These are phyloP conservation scores for Citrus sp. DNA, from an alignment of 345 rosid genomes.

Conservation along the genomic window DNA sequence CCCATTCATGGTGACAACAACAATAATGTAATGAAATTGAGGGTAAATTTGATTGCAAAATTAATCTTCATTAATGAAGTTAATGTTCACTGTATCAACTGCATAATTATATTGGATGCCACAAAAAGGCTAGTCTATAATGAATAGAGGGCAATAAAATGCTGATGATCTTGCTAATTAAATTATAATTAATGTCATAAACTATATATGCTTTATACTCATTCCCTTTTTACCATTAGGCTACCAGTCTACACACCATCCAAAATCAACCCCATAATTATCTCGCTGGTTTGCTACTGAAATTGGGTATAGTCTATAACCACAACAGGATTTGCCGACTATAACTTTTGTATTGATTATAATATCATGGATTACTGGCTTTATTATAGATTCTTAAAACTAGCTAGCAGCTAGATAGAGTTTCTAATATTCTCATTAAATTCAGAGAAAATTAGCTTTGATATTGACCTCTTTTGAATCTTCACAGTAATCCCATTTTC, in stretches of 20 bases:
- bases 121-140: conserved; percentile 12
- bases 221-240: conserved; percentile 22
- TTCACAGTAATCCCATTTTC: not conserved
- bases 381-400: not conserved
- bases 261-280: conserved; percentile 26
- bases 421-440: not conserved
- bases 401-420: not conserved
- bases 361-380: conserved; percentile 4
- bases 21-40: not conserved
- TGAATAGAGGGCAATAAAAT: not conserved
- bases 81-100: conserved; percentile 14
- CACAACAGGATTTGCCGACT: conserved; percentile 1
- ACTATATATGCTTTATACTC: not conserved
- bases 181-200: conserved; percentile 12
- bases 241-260: not conserved
- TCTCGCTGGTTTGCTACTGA: conserved; percentile 31
- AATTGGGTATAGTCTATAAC: conserved; percentile 7
- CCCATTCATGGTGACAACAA: not conserved
- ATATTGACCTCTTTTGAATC: conserved; percentile 12
- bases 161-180: conserved; percentile 6
- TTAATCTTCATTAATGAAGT: conserved; percentile 12
- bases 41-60: not conserved
- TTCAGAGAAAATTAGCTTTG: not conserved
- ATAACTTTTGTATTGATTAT: conserved; percentile 9
- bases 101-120: conserved; percentile 21